Percentiles rank a stretch among this genome's conserved stretches.
These are phyloP conservation scores for Pleurotus eryngii DNA, from an alignment of 768 basidiomycete species.

Conservation along the genomic window DNA sequence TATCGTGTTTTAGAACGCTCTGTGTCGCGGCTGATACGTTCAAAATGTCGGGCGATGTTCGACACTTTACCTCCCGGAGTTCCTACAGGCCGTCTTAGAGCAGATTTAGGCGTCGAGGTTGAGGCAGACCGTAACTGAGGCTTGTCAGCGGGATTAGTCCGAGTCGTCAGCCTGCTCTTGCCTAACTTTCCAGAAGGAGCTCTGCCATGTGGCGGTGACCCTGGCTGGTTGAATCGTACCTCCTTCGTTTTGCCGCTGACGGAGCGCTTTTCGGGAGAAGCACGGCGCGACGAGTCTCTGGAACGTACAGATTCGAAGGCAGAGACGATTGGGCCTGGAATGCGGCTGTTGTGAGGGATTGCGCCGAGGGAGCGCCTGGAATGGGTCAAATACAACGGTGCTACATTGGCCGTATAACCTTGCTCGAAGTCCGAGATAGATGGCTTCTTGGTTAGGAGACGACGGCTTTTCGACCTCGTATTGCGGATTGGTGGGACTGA, in stretches of 20 bases:
- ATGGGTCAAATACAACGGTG: conserved; percentile 67
- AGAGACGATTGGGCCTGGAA: conserved; percentile 50
- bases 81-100: conserved; percentile 50
- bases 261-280: conserved; percentile 72
- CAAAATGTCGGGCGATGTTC: conserved; percentile 88
- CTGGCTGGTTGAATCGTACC: conserved; percentile 39
- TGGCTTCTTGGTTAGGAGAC: conserved; percentile 45
- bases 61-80: conserved; percentile 70
- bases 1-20: conserved; percentile 78
- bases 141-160: conserved; percentile 36
- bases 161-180: conserved; percentile 5
- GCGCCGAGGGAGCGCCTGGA: conserved; percentile 42
- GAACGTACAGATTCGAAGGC: conserved; percentile 41
- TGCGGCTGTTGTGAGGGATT: conserved; percentile 37
- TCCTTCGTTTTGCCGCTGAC: conserved; percentile 33
- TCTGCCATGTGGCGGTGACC: conserved; percentile 39
- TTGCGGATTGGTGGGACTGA: conserved; percentile 33
- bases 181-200: conserved; percentile 34
- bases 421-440: conserved; percentile 86
- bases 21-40: conserved; percentile 72
- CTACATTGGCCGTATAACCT: conserved; percentile 90
- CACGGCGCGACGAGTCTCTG: conserved; percentile 55
- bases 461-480: conserved; percentile 45
- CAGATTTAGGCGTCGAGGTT: conserved; percentile 41
- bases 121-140: conserved; percentile 40